Percentiles rank a stretch among this genome's conserved stretches.
Evolutionary conservation across 2,329 filamentous ascomycete genomes (phyloP).

Genomic region (Beauveria pseudobassiana): DNA sequence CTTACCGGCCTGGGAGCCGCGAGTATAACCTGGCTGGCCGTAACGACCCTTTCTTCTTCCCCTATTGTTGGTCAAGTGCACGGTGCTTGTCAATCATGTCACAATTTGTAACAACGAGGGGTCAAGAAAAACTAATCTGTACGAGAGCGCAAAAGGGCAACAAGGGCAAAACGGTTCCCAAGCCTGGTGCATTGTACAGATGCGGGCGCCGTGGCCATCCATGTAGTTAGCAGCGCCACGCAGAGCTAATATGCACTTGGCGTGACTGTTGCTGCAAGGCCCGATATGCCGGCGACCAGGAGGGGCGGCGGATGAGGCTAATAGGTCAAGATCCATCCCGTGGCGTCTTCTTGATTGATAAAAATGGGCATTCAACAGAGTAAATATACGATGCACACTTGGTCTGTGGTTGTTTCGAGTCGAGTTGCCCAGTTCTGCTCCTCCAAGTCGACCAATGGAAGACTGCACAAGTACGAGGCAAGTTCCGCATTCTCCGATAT

Average conservation of each 20-base stretch:
- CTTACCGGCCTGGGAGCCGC: too few relatives aligned
- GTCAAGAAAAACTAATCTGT: background rate
- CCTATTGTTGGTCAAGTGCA: too few relatives aligned
- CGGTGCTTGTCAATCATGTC: too few relatives aligned
- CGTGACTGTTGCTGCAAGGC: background rate
- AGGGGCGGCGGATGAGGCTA: background rate
- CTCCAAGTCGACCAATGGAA: background rate
- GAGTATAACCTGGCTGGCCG: too few relatives aligned
- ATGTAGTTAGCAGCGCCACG: slow-evolving; percentile 3
- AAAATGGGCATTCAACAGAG: too few relatives aligned
- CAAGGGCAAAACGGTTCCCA: background rate
- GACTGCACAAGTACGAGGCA: background rate
- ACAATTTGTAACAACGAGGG: too few relatives aligned
- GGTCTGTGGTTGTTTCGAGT: background rate
- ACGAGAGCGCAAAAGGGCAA: background rate
- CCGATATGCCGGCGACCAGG: background rate
- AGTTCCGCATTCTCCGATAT: background rate
- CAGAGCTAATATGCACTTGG: background rate
- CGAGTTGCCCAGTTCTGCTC: background rate
- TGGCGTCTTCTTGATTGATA: background rate
- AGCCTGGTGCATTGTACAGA: background rate
- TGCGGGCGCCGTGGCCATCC: background rate
- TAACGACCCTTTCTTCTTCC: too few relatives aligned
- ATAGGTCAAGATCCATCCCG: background rate
- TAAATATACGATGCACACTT: background rate